A percentile compares a stretch with the other conserved stretches of the same genome.
Evolutionary conservation across 257 asterid species (phyloP).

Genomic region (Salvia miltiorrhiza): DNA sequence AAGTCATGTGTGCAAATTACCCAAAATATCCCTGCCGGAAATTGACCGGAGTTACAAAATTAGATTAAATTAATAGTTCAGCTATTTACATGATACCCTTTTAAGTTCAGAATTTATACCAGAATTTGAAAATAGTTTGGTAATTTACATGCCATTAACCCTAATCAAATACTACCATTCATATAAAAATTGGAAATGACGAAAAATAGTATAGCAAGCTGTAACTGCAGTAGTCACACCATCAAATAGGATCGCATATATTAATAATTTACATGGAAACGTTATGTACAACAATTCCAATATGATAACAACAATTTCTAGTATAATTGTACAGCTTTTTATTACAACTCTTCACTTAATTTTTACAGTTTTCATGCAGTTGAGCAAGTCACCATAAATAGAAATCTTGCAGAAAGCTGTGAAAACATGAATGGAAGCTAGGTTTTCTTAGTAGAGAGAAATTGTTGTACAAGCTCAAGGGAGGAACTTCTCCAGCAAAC

Average conservation of each 20-base stretch:
- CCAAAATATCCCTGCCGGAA: no score
- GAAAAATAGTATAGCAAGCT: no score
- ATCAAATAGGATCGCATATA: not conserved
- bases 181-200: no score
- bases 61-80: no score
- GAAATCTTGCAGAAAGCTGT: conserved; percentile 24
- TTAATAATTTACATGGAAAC: not conserved
- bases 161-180: no score
- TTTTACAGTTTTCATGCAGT: conserved; percentile 27
- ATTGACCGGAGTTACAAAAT: no score
- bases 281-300: not conserved
- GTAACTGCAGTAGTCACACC: not conserved
- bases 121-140: no score
- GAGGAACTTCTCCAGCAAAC: conserved; percentile 65
- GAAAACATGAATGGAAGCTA: conserved; percentile 7
- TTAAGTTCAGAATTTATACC: no score
- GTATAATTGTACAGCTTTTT: conserved; percentile 28
- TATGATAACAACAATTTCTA: not conserved
- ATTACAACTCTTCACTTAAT: conserved; percentile 29
- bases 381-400: conserved; percentile 20
- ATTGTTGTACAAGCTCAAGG: conserved; percentile 25
- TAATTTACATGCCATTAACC: no score
- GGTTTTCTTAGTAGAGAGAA: not conserved
- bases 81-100: no score
- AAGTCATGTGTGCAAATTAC: no score